phyloP scores from a whole-genome alignment of 169 alveolate genomes.

The Plasmodium vivax region DNA sequence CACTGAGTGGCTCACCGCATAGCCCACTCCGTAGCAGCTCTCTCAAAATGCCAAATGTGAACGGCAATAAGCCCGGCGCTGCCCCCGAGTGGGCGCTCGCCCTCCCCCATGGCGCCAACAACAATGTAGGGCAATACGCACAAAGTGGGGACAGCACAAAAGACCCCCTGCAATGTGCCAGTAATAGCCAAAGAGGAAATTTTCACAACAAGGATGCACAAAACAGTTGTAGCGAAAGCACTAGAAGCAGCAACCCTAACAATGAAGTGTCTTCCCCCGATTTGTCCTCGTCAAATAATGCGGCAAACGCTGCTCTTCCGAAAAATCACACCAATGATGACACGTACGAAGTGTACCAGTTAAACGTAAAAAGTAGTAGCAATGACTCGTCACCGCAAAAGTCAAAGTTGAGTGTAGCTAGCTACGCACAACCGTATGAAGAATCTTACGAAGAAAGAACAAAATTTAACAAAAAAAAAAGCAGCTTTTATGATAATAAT shows the following conservation, averaged over 20 bases:
- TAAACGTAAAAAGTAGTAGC: background rate
- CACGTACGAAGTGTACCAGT: background rate
- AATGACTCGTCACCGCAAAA: background rate
- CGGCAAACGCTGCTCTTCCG: background rate
- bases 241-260: background rate
- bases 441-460: conserved; percentile 45
- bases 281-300: conserved; percentile 1
- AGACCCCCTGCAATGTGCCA: background rate
- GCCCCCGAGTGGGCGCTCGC: background rate
- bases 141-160: background rate
- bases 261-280: background rate
- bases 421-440: background rate
- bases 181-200: background rate
- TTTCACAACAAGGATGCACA: background rate
- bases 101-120: background rate
- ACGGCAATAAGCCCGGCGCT: background rate
- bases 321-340: conserved; percentile 18
- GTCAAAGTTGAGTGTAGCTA: background rate
- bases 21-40: background rate
- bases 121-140: background rate
- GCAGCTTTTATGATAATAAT: conserved; percentile 12
- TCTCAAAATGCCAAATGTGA: background rate
- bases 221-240: background rate
- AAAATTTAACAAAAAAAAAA: conserved; percentile 52
- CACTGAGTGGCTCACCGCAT: background rate